Percentiles rank a stretch among this genome's conserved stretches.
These are phyloP conservation scores for Sporothrix protearum DNA, from an alignment of 2,329 filamentous ascomycete species.

Conservation along the genomic window DNA sequence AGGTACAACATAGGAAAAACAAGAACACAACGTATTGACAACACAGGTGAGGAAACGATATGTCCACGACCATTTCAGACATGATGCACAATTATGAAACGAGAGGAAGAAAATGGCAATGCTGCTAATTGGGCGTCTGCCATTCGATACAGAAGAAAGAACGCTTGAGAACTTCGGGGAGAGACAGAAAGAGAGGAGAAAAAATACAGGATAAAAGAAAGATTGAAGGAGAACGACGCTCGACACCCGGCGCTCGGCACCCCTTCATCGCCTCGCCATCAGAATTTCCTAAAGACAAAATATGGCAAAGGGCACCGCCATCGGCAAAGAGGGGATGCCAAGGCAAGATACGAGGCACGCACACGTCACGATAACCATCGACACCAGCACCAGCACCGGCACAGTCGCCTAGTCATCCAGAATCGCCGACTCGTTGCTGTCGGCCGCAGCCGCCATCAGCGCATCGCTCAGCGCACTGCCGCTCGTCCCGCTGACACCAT, in stretches of 20 bases:
- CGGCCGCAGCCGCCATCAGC: neutral
- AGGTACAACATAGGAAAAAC: neutral
- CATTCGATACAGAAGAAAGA: neutral
- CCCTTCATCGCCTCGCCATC: neutral
- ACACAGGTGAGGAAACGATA: neutral
- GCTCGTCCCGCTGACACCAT: neutral
- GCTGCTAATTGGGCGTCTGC: neutral
- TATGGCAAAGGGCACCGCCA: neutral
- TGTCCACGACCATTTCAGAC: neutral
- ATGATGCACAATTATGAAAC: neutral
- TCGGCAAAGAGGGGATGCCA: neutral
- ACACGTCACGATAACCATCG: neutral
- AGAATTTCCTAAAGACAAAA: neutral
- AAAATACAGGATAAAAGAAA: neutral
- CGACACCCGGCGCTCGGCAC: no score
- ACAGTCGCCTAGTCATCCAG: slow-evolving; percentile 9
- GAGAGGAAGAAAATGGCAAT: no score
- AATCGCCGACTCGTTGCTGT: slow-evolving; percentile 17
- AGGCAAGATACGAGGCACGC: neutral
- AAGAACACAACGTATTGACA: neutral
- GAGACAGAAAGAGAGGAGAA: neutral
- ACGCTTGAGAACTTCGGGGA: neutral
- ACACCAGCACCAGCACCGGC: neutral
- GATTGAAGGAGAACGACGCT: neutral
- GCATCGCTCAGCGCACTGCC: slow-evolving; percentile 6